phyloP scores from a whole-genome alignment of 345 rosid genomes.

The Raphanus sativus region DNA sequence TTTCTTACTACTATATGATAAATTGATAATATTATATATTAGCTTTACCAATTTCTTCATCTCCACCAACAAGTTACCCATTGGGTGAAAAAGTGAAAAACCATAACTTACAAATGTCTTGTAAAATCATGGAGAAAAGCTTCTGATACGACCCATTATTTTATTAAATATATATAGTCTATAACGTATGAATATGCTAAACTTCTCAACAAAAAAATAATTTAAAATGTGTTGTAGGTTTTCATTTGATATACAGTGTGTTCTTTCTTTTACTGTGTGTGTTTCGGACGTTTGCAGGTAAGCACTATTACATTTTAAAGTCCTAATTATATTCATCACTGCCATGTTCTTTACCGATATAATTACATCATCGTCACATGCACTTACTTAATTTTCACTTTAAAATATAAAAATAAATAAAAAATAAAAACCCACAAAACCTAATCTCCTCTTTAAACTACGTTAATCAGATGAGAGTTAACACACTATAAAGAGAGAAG shows the following conservation, averaged over 20 bases:
- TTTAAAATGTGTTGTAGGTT: not conserved
- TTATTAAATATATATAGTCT: not conserved
- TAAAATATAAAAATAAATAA: not conserved
- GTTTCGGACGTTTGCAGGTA: slow-evolving; percentile 33
- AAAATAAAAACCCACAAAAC: slow-evolving; percentile 19
- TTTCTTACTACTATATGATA: not conserved
- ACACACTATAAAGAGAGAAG: slow-evolving; percentile 36
- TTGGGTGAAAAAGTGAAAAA: slow-evolving; percentile 22
- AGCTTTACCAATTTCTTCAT: slow-evolving; percentile 8
- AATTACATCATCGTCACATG: slow-evolving; percentile 45
- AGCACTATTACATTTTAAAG: slow-evolving; percentile 16
- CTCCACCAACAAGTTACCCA: slow-evolving; percentile 34
- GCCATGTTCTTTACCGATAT: slow-evolving; percentile 45
- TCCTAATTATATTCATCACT: slow-evolving; percentile 37
- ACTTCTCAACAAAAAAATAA: not conserved
- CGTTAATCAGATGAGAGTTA: slow-evolving; percentile 27
- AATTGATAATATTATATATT: not conserved
- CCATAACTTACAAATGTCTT: slow-evolving; percentile 20
- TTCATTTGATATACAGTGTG: slow-evolving; percentile 8
- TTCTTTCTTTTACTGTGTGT: slow-evolving; percentile 27
- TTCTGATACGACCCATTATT: slow-evolving; percentile 10
- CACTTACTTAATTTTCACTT: slow-evolving; percentile 19
- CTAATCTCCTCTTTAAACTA: slow-evolving; percentile 26
- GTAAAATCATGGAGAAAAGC: slow-evolving; percentile 35
- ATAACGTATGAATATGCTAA: slow-evolving; percentile 13